Base-by-base conservation (phyloP, 2,329 filamentous ascomycete species). In the Paraconiothyrium brasiliense region DNA sequence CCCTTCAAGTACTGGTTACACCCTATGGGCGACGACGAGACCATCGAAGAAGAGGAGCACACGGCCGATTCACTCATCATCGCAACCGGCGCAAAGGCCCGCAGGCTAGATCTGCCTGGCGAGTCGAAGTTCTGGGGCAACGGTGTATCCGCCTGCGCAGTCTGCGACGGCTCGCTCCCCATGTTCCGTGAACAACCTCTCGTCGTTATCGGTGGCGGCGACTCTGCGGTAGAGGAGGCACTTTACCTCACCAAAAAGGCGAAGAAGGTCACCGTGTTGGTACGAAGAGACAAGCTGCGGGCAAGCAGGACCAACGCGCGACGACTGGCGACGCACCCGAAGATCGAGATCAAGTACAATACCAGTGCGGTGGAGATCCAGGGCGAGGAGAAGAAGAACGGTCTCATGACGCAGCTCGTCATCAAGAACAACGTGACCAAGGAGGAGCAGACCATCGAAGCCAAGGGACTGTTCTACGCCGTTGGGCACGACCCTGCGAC, bases 171-270 rank as follows among this genome's bases (percentile, higher is more conserved):
- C 67, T 95, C 94, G 54, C 90, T 98, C 50, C 95, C 95, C 63
- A 97, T 99, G 80, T 99, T 97, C 89, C 88, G 94, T 72, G 93
- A 97, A 81, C 97, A 97, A 86, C 94, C 92, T 9, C 85, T 99
- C 58, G 92, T 94, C 44, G 95, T 99, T 54, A 97, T 99, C 67
- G 95, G 95, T 66, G 96, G 95, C 66, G 95, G 95, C 74, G 95
- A 99, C 82, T 97, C 92, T 16, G 95, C 95, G 20, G 95, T 96
- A 32, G 96, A 99, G 83, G 95, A 99, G 86, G 93, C 94, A 59
- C 90, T 97, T 72, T 99, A 97, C 84, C 84, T 99, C 71, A 97
- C 95, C 65, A 99, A 98, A 86, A 99, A 98, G 83, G 95, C 91
- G 67, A 93, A 90, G 81, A 93, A 95, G 79, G 94, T 99, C 64